A percentile compares a stretch with the other conserved stretches of the same genome.
These are phyloP conservation scores for Cryptosporidium viatorum DNA, from an alignment of 169 alveolate species.

Conservation along the genomic window DNA sequence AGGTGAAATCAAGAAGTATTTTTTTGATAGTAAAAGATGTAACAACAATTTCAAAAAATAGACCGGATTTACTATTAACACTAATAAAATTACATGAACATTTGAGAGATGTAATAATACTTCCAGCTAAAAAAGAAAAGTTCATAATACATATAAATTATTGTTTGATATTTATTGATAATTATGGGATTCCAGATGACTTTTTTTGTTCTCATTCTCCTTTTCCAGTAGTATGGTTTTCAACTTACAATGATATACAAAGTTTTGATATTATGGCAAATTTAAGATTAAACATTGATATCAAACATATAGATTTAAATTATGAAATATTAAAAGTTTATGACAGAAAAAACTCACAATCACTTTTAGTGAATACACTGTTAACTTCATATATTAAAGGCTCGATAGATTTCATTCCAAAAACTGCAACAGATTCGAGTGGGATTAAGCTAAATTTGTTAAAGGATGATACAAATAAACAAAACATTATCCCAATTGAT, in stretches of 20 bases:
- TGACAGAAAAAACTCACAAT: neutral
- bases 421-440: neutral
- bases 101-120: conserved; percentile 25
- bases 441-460: conserved; percentile 16
- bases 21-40: conserved; percentile 62
- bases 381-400: conserved; percentile 26
- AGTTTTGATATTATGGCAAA: conserved; percentile 45
- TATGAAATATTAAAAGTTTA: neutral
- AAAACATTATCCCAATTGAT: conserved; percentile 25
- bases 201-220: conserved; percentile 43
- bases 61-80: conserved; percentile 54
- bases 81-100: conserved; percentile 54
- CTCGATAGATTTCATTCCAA: neutral
- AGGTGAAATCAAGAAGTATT: conserved; percentile 7
- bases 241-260: conserved; percentile 43
- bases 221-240: conserved; percentile 58
- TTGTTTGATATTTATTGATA: conserved; percentile 51
- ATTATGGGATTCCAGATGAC: conserved; percentile 70
- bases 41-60: conserved; percentile 45
- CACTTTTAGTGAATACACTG: neutral
- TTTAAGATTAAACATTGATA: neutral
- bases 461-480: conserved; percentile 3
- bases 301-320: neutral
- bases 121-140: conserved; percentile 17
- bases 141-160: neutral